phyloP scores from a whole-genome alignment of 75 land plant genomes.

The Pinus albicaulis region DNA sequence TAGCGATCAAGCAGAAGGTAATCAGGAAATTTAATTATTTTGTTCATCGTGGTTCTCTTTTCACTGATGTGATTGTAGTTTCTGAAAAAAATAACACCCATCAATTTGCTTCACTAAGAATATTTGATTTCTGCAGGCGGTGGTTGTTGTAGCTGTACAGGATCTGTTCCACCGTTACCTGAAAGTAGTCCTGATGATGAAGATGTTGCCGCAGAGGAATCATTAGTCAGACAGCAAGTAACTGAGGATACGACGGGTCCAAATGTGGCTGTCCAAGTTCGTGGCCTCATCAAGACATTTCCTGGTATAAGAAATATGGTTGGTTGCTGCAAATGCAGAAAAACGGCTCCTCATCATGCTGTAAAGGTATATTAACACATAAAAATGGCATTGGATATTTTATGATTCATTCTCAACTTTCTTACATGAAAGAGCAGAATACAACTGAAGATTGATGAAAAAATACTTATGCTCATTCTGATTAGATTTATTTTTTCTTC shows the following conservation, averaged over 20 bases:
- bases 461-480: neutral
- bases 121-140: conserved; percentile 45
- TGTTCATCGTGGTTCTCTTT: neutral
- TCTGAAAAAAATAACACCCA: neutral
- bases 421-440: no score
- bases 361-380: conserved; percentile 52
- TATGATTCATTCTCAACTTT: neutral
- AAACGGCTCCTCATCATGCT: conserved; percentile 76
- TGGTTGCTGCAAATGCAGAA: conserved; percentile 70
- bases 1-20: conserved; percentile 70
- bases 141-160: conserved; percentile 64
- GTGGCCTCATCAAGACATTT: conserved; percentile 83
- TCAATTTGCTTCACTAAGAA: neutral
- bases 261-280: conserved; percentile 81
- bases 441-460: no score
- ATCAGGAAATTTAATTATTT: conserved; percentile 2
- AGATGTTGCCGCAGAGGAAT: conserved; percentile 88
- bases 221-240: conserved; percentile 60
- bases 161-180: conserved; percentile 56
- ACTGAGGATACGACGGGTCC: conserved; percentile 31
- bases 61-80: neutral
- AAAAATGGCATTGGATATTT: neutral
- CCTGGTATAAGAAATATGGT: conserved; percentile 56
- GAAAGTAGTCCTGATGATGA: conserved; percentile 63
- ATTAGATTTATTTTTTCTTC: neutral